Conservation (phyloP, 306 rosid species). For the Vigna angularis region DNA sequence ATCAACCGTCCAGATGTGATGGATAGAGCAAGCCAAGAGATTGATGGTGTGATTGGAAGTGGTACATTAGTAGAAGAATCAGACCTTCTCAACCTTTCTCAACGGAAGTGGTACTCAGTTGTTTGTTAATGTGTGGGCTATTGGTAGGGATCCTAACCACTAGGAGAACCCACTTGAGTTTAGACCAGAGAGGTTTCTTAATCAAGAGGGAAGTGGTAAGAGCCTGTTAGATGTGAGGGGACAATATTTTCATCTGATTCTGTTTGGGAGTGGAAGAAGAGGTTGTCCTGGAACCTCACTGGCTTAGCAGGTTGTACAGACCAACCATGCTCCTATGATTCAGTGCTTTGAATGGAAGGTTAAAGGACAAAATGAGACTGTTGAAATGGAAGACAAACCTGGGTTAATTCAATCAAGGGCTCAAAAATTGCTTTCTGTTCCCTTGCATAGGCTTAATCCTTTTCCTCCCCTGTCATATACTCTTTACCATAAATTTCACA, state of each 20-base stretch:
- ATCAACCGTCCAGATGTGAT: conserved; percentile 70
- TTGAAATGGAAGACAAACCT: conserved; percentile 70
- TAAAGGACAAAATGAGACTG: conserved; percentile 32
- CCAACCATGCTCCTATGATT: conserved; percentile 68
- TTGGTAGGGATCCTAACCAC: conserved; percentile 74
- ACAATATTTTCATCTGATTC: conserved; percentile 71
- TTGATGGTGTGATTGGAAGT: conserved; percentile 60
- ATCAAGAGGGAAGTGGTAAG: conserved; percentile 51
- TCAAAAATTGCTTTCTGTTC: conserved; percentile 62
- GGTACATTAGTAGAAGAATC: conserved; percentile 67
- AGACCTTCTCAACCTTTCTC: conserved; percentile 34
- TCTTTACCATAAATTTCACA: neutral
- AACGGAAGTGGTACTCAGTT: conserved; percentile 48
- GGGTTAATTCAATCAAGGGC: conserved; percentile 74
- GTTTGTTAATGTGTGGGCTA: conserved; percentile 79
- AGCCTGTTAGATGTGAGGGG: conserved; percentile 70
- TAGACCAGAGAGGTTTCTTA: conserved; percentile 70
- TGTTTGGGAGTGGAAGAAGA: conserved; percentile 93
- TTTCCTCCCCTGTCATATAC: conserved; percentile 50
- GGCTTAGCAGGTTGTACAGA: conserved; percentile 71
- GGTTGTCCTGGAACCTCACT: conserved; percentile 81
- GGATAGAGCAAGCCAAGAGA: conserved; percentile 73
- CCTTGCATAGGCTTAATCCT: conserved; percentile 50
- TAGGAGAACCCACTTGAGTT: conserved; percentile 82
- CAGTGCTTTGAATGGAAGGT: conserved; percentile 84